Evolutionary conservation across 306 rosid genomes (phyloP).

Genomic region (Purshia tridentata): DNA sequence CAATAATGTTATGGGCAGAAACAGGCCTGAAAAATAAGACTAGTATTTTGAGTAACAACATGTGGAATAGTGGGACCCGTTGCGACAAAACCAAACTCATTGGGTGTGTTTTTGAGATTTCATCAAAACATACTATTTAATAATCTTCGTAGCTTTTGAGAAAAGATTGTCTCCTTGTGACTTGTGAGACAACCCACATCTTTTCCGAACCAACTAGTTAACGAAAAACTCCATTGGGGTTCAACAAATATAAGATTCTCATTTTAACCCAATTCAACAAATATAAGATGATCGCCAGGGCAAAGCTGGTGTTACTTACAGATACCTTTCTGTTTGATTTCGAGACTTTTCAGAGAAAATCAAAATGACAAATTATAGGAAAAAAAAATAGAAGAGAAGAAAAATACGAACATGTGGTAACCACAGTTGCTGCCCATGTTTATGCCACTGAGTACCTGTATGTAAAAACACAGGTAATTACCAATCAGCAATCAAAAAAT

Average conservation of each 20-base stretch:
- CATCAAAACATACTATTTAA: neutral
- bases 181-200: neutral
- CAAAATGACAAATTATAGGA: neutral
- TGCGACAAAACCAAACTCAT: neutral
- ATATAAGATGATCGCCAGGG: no score
- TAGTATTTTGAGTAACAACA: neutral
- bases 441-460: conserved; percentile 92
- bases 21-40: neutral
- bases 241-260: neutral
- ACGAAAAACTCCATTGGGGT: neutral
- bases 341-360: neutral
- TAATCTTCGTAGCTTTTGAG: neutral
- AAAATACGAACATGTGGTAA: conserved; percentile 64
- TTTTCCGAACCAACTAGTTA: neutral
- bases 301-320: neutral
- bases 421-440: conserved; percentile 95
- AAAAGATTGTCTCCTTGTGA: neutral
- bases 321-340: neutral
- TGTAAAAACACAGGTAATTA: conserved; percentile 21
- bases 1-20: neutral
- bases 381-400: neutral
- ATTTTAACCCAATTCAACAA: neutral
- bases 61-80: neutral
- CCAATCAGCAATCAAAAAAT: conserved; percentile 8
- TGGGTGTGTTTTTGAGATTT: neutral